Conservation (phyloP, 1,284 basidiomycete genomes). For the Heterobasidion occidentale region DNA sequence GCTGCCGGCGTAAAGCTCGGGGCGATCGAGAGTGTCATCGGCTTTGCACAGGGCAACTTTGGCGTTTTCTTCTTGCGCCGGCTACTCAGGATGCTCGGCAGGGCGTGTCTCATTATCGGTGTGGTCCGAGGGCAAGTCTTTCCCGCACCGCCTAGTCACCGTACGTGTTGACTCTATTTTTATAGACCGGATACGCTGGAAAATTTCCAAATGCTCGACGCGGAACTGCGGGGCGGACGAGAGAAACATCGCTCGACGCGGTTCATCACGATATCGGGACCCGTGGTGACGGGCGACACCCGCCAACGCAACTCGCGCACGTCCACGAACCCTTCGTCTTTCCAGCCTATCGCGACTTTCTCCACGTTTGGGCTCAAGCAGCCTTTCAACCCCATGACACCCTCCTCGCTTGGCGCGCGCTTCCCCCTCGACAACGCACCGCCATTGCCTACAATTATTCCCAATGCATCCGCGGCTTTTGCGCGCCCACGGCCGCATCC, state of each 20-base stretch:
- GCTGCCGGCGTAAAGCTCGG: conserved; percentile 50
- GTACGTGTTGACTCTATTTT: neutral
- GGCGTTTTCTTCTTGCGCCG: conserved; percentile 44
- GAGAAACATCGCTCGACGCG: conserved; percentile 1
- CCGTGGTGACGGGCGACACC: neutral
- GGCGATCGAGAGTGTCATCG: conserved; percentile 54
- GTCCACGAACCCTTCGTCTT: neutral
- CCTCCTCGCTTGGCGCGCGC: conserved; percentile 3
- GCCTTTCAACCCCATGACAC: neutral
- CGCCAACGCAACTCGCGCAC: neutral
- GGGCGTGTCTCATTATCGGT: conserved; percentile 50
- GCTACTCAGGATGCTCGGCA: conserved; percentile 44
- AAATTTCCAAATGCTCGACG: conserved; percentile 7
- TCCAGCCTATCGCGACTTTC: neutral
- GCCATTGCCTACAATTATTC: neutral
- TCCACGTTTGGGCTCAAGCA: neutral
- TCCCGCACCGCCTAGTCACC: neutral
- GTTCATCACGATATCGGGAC: conserved; percentile 6
- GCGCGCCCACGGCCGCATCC: conserved; percentile 4
- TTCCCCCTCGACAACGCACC: conserved; percentile 1
- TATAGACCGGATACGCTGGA: conserved; percentile 3
- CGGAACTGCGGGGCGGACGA: conserved; percentile 3
- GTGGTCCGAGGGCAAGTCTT: conserved; percentile 53
- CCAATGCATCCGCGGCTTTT: neutral
- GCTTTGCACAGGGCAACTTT: conserved; percentile 46